A percentile compares a stretch with the other conserved stretches of the same genome.
Conservation (phyloP, 768 basidiomycete genomes). For the Strobilomyces dryophilus region DNA sequence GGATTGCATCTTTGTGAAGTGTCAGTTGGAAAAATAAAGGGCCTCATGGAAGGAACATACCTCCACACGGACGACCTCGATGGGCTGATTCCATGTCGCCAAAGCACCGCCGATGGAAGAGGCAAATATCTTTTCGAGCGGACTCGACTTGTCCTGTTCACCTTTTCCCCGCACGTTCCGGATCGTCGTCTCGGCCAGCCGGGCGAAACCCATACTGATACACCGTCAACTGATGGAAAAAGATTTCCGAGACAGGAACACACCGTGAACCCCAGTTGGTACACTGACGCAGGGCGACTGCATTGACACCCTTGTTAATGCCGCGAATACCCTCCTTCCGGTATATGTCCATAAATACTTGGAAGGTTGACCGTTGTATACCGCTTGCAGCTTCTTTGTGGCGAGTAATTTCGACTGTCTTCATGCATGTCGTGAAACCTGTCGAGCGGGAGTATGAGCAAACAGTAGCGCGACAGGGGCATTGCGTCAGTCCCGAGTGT, state of each 20-base stretch:
- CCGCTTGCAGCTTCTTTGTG: constrained; percentile 87
- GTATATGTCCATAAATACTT: constrained; percentile 93
- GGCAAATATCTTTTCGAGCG: constrained; percentile 82
- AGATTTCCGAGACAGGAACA: constrained; percentile 17
- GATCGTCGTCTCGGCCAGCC: constrained; percentile 81
- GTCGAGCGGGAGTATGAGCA: constrained; percentile 11
- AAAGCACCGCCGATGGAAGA: constrained; percentile 91
- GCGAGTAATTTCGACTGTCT: constrained; percentile 96
- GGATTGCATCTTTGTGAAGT: constrained; percentile 86
- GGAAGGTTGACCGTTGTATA: constrained; percentile 88
- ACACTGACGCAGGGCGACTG: constrained; percentile 86
- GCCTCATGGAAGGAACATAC: constrained; percentile 35
- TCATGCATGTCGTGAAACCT: constrained; percentile 99
- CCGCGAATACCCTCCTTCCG: constrained; percentile 89
- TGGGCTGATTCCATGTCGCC: constrained; percentile 99
- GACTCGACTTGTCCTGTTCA: constrained; percentile 68
- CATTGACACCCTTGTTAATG: constrained; percentile 99
- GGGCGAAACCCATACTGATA: constrained; percentile 90
- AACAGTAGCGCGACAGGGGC: not conserved
- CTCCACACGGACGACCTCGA: constrained; percentile 96
- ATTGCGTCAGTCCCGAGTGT: constrained; percentile 10
- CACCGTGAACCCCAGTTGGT: constrained; percentile 93
- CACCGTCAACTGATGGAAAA: constrained; percentile 4
- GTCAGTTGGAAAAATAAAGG: constrained; percentile 1
- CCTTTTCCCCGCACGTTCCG: constrained; percentile 73